Percentiles rank a stretch among this genome's conserved stretches.
Conservation (phyloP, 2,329 filamentous ascomycete genomes). For the Penicillium digitatum region DNA sequence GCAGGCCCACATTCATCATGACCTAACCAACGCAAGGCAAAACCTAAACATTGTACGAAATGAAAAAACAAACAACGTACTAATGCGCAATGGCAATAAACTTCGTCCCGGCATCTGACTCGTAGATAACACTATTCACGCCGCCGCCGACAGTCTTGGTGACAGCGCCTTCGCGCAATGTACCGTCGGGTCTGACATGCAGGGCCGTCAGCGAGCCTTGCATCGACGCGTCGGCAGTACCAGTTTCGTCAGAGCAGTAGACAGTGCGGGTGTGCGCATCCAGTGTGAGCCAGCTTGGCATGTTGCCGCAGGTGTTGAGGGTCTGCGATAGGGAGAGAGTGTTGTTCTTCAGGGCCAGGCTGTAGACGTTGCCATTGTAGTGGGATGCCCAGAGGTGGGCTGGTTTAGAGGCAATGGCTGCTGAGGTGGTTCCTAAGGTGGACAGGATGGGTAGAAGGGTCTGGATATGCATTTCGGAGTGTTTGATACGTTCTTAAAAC, state of each 20-base stretch:
- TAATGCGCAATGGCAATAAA: conserved; percentile 40
- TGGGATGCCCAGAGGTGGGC: conserved; percentile 22
- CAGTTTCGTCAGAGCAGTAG: conserved; percentile 38
- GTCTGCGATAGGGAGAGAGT: conserved; percentile 23
- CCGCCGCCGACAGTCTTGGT: conserved; percentile 28
- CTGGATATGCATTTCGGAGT: conserved; percentile 10
- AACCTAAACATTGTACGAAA: not conserved
- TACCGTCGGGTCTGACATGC: conserved; percentile 16
- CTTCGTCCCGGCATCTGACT: conserved; percentile 20
- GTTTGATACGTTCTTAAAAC: not conserved
- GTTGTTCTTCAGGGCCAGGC: conserved; percentile 12
- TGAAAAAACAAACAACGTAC: conserved; percentile 23
- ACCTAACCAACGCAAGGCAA: not conserved
- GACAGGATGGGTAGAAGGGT: conserved; percentile 7
- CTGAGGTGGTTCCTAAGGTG: not conserved
- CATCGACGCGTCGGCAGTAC: conserved; percentile 18
- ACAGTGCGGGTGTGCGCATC: conserved; percentile 26
- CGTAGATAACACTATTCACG: conserved; percentile 35
- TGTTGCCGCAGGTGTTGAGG: conserved; percentile 31
- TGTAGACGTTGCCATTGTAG: conserved; percentile 24
- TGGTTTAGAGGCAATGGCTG: not conserved
- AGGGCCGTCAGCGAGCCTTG: conserved; percentile 32
- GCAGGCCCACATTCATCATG: not conserved
- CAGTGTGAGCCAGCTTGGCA: conserved; percentile 38
- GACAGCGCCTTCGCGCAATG: conserved; percentile 21